Base-by-base conservation (phyloP, 2,329 filamentous ascomycete species). In the Talaromyces rugulosus region DNA sequence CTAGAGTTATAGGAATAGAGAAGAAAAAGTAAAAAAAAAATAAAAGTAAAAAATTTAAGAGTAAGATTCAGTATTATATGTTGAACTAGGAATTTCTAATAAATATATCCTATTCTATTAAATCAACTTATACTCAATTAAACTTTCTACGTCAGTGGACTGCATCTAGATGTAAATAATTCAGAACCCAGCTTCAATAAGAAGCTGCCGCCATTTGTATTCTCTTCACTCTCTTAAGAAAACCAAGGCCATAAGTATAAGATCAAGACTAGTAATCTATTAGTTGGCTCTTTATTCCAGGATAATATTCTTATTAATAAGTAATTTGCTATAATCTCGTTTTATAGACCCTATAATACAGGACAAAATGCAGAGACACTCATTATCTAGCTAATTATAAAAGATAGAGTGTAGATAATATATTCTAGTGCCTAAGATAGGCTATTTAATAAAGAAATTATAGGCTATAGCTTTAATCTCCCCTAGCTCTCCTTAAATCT, bases 401-500 rank as follows among this genome's bases (percentile, higher is more conserved):
- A n/a, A n/a, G n/a, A n/a, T 2, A 69, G 63, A 66, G 7, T 67
- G 62, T 62, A 72, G 61, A 56, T 68, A 71, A 47, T 72, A 73
- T 33, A 63, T 64, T 34, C 61, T 33, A 3, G 47, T 44, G n/a
- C 47, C 59, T 44, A 52, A 36, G 9, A 62, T 30, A 23, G 54
- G 42, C 55, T 62, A 54, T 42, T 53, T 30, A 0, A 2, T 42
- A 14, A 58, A 58, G 18, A 62, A 62, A 54, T 58, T 18, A 30
- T 58, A 54, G 11, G n/a, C 28, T 27, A 61, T 57, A 83, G 23
- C 67, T 54, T 70, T 69, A 0, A 78, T 67, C 28, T 27, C 36
- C 30, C 16, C 12, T 59, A 34, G 16, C 52, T 33, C n/a, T n/a
- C n/a, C n/a, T n/a, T n/a, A n/a, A n/a, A 33, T 28, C n/a, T 54